These are phyloP conservation scores for Corynascus novoguineensis DNA, from an alignment of 495 filamentous ascomycete genomes.

Conservation along the genomic window DNA sequence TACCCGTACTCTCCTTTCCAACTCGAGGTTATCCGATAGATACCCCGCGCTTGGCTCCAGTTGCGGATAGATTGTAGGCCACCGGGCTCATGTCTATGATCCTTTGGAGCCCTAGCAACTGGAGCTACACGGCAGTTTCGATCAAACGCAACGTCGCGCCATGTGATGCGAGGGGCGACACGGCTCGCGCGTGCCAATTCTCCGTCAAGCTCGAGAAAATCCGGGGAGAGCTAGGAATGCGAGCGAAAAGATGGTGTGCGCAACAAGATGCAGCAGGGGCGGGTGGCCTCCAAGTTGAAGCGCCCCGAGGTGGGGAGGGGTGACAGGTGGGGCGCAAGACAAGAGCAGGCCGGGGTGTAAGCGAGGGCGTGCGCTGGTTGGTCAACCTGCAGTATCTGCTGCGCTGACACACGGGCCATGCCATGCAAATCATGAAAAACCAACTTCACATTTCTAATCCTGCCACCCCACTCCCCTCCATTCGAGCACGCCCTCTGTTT, in stretches of 20 bases:
- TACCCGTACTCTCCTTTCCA: neutral
- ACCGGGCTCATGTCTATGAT: too few species aligned
- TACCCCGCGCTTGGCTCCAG: neutral
- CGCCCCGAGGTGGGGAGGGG: constrained; percentile 13
- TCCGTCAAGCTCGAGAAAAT: constrained; percentile 10
- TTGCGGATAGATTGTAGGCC: neutral
- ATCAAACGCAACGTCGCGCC: constrained; percentile 18
- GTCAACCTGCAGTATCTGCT: constrained; percentile 15
- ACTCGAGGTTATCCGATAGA: neutral
- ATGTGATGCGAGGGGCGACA: constrained; percentile 26
- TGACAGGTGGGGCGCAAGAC: constrained; percentile 17
- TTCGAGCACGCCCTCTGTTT: constrained; percentile 3
- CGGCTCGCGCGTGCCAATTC: constrained; percentile 6
- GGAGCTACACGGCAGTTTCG: neutral
- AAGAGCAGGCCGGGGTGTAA: constrained; percentile 12
- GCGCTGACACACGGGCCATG: constrained; percentile 28
- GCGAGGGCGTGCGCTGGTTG: neutral
- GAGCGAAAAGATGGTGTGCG: constrained; percentile 28
- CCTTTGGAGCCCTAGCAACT: neutral
- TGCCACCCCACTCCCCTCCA: neutral
- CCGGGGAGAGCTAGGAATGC: constrained; percentile 23
- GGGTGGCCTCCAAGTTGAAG: constrained; percentile 19
- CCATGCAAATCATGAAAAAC: constrained; percentile 23
- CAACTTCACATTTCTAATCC: too few species aligned
- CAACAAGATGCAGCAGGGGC: constrained; percentile 7